A percentile compares a stretch with the other conserved stretches of the same genome.
These are phyloP conservation scores for Camellia granthamiana DNA, from an alignment of 148 eudicot genomes.

Conservation along the genomic window DNA sequence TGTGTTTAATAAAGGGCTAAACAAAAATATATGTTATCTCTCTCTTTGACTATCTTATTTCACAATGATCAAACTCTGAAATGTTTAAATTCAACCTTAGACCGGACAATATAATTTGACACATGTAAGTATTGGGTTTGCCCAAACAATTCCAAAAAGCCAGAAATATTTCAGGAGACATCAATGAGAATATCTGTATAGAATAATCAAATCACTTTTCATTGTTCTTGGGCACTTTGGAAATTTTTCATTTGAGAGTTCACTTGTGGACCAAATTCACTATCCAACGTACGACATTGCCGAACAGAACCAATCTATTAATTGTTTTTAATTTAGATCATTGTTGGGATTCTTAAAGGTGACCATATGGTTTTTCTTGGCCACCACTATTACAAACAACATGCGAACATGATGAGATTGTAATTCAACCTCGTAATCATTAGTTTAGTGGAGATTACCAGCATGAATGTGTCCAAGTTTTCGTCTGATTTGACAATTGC, in stretches of 20 bases:
- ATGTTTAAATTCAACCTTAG: too few species aligned
- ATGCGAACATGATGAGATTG: background rate
- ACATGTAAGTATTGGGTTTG: background rate
- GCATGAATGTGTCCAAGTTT: too few species aligned
- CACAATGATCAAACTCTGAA: too few species aligned
- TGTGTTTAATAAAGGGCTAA: too few species aligned
- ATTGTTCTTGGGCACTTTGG: background rate
- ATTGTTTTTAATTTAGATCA: background rate
- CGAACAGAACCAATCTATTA: background rate
- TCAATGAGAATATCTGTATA: background rate
- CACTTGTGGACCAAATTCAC: background rate
- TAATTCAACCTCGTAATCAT: too few species aligned
- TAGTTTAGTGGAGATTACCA: too few species aligned
- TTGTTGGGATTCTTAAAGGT: background rate
- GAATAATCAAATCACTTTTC: background rate
- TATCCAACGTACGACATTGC: background rate
- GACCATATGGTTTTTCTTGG: background rate
- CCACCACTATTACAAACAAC: background rate
- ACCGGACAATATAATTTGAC: too few species aligned
- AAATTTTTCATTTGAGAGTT: background rate
- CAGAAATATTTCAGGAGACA: background rate
- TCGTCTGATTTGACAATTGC: too few species aligned
- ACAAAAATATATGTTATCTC: too few species aligned
- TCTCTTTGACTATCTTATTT: too few species aligned
- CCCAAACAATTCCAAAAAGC: background rate